Evolutionary conservation across 2,329 filamentous ascomycete genomes (phyloP), one percentile per base, ranked within the genome.

Genomic region (Rhynchosporium graminicola): DNA sequence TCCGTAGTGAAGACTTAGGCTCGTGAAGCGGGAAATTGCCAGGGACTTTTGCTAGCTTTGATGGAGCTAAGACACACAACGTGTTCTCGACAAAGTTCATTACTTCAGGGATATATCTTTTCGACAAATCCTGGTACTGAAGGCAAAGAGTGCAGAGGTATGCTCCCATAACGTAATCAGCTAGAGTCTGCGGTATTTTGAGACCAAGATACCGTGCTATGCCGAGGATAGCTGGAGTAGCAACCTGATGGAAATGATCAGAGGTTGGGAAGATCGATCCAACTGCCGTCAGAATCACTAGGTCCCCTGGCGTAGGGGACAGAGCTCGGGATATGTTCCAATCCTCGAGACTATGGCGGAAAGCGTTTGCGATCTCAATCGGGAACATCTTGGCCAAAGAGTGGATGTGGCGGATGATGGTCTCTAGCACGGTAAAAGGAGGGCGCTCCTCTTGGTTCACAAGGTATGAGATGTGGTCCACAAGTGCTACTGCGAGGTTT

Each of bases 181-280:
- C 77, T 3, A 91, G 76, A 7, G 78, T 80, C 48, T 84, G 80
- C 0, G 92, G 87, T 0, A 88, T 81, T 61, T 87, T 91, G 69
- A 97, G 87, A 1, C 89, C 91, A 31, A 99, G 82, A 76, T 90
- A 97, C 60, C 91, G 86, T 12, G 84, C 85, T 76, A 98, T 91
- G n/a, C 88, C 84, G 4, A 97, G 85, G 76, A 92, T 89, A 0
- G 94, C 90, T 1, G 95, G 95, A 1, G 95, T 99, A 46, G 92
- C 89, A 42, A 98, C 91, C 70, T 95, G 89, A 72, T 99, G 95
- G 76, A 98, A 99, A 77, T 98, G 93, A 76, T 99, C 95, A 0
- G 93, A 97, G 0, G 95, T 97, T 4, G 95, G 93, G 72, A 96
- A 99, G 59, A 96, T 90, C 2, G 87, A 87, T 46, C 88, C 87